Conservation (phyloP, 257 asterid genomes). For the Lycium ferocissimum region DNA sequence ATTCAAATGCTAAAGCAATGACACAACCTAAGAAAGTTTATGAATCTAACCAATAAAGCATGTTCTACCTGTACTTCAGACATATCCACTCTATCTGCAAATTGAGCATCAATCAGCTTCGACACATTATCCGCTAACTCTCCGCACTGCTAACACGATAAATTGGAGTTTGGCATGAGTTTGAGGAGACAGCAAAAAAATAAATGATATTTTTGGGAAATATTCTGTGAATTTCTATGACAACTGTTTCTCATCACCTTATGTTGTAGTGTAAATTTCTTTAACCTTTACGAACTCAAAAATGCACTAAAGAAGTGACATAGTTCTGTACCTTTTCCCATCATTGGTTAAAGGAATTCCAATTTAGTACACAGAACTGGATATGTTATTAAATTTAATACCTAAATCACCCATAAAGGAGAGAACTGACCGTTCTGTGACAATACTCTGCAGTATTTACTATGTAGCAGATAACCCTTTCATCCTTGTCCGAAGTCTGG, state of each 20-base stretch:
- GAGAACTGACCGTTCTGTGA: conserved; percentile 85
- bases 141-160: conserved; percentile 65
- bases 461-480: conserved; percentile 86
- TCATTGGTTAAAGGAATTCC: conserved; percentile 1
- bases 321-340: background rate
- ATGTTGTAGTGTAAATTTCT: background rate
- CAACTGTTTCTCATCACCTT: background rate
- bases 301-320: conserved; percentile 10
- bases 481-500: conserved; percentile 99
- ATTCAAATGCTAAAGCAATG: conserved; percentile 7
- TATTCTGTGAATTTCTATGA: background rate
- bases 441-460: conserved; percentile 99
- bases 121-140: conserved; percentile 98
- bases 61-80: conserved; percentile 90
- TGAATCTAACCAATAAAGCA: conserved; percentile 26
- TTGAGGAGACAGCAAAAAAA: conserved; percentile 26
- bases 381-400: background rate
- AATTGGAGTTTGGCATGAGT: background rate
- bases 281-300: conserved; percentile 10
- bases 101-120: conserved; percentile 81
- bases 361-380: background rate
- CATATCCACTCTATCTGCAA: conserved; percentile 83
- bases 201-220: conserved; percentile 16
- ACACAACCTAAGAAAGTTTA: background rate
- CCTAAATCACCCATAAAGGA: conserved; percentile 27